Evolutionary conservation across 352 stramenopile species (phyloP).

Genomic region (Phytophthora nicotianae): DNA sequence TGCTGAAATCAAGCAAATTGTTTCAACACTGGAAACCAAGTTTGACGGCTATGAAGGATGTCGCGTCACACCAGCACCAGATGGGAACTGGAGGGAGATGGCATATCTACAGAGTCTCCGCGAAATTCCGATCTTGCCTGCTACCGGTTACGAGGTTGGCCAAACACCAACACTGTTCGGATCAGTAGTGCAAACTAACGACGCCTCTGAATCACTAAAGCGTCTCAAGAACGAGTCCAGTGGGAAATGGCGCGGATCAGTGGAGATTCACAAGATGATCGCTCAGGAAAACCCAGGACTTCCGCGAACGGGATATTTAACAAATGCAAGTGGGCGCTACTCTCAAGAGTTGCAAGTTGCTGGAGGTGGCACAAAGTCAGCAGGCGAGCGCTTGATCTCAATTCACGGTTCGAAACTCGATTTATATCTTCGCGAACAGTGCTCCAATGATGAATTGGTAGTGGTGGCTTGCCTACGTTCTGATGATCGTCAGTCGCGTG

Average conservation of each 20-base stretch:
- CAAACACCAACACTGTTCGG: conserved; percentile 58
- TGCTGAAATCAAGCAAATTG: conserved; percentile 63
- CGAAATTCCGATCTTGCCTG: conserved; percentile 70
- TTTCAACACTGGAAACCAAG: conserved; percentile 61
- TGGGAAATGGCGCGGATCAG: conserved; percentile 67
- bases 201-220: conserved; percentile 42
- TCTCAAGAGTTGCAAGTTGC: conserved; percentile 64
- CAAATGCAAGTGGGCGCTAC: conserved; percentile 80
- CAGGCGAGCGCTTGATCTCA: conserved; percentile 39
- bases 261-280: conserved; percentile 67
- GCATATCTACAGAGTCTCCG: conserved; percentile 54
- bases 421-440: conserved; percentile 46
- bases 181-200: conserved; percentile 43
- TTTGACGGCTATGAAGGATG: conserved; percentile 82
- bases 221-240: conserved; percentile 56
- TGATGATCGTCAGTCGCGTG: conserved; percentile 66
- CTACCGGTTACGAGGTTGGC: conserved; percentile 67
- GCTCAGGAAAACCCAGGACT: conserved; percentile 65
- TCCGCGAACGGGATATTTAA: conserved; percentile 54
- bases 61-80: conserved; percentile 61
- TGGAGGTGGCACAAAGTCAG: conserved; percentile 35
- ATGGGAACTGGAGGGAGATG: conserved; percentile 63
- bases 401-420: conserved; percentile 57
- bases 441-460: conserved; percentile 52
- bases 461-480: conserved; percentile 70